phyloP scores from a whole-genome alignment of 1,139 yeast species.

The Saccharomyces hybrid region DNA sequence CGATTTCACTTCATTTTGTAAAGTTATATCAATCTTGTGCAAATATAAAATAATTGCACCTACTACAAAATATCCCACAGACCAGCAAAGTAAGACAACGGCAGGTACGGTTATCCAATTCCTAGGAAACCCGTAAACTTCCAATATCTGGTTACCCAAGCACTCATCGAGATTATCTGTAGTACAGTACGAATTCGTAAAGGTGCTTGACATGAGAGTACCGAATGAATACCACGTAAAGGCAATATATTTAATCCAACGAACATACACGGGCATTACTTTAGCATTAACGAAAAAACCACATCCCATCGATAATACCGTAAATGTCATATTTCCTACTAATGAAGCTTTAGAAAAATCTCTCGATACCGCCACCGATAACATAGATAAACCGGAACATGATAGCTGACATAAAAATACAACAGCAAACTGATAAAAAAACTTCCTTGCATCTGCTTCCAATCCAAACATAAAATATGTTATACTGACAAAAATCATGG shows the following conservation, averaged over 20 bases:
- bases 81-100: slow-evolving; percentile 53
- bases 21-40: slow-evolving; percentile 43
- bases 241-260: slow-evolving; percentile 73
- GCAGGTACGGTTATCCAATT: slow-evolving; percentile 66
- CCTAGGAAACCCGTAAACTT: slow-evolving; percentile 51
- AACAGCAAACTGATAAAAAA: slow-evolving; percentile 56
- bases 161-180: slow-evolving; percentile 38
- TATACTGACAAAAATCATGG: slow-evolving; percentile 49
- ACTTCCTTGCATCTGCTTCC: slow-evolving; percentile 41
- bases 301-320: slow-evolving; percentile 69
- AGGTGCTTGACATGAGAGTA: slow-evolving; percentile 57
- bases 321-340: slow-evolving; percentile 55
- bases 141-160: slow-evolving; percentile 40
- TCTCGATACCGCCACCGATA: slow-evolving; percentile 47
- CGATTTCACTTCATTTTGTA: slow-evolving; percentile 22
- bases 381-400: slow-evolving; percentile 24
- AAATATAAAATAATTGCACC: slow-evolving; percentile 42
- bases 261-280: slow-evolving; percentile 75
- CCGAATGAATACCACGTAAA: slow-evolving; percentile 77
- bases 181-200: slow-evolving; percentile 52
- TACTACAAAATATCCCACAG: slow-evolving; percentile 44
- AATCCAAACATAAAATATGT: slow-evolving; percentile 78
- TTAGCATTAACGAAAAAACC: slow-evolving; percentile 73
- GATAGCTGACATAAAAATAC: slow-evolving; percentile 44
- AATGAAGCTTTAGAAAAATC: slow-evolving; percentile 62